Conservation (phyloP, 78 protist genomes). For the Dictyostelium purpureum region DNA sequence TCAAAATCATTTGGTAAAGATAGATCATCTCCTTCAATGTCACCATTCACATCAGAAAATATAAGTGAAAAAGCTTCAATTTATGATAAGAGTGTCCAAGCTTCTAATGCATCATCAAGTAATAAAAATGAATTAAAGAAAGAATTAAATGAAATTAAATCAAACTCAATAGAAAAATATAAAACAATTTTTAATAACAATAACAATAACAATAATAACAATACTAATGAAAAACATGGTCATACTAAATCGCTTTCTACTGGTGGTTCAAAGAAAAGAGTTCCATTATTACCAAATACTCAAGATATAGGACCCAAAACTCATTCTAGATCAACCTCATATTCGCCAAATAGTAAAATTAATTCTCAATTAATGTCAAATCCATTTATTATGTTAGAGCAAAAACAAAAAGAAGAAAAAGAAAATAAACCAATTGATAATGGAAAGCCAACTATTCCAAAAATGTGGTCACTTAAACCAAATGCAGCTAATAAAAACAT, state of each 20-base stretch:
- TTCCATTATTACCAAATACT: neutral
- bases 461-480: neutral
- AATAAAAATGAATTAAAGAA: neutral
- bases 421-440: neutral
- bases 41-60: neutral
- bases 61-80: conserved; percentile 6
- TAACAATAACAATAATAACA: neutral
- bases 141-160: neutral
- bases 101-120: neutral
- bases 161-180: neutral
- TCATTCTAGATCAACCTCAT: conserved; percentile 5
- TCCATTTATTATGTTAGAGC: neutral
- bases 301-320: neutral
- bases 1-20: neutral
- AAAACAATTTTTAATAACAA: neutral
- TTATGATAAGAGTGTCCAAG: neutral
- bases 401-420: neutral
- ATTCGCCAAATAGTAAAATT: neutral
- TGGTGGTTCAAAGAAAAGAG: neutral
- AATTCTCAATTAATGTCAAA: conserved; percentile 1
- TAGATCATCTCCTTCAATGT: neutral
- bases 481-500: neutral
- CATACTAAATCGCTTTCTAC: neutral
- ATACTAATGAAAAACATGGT: neutral
- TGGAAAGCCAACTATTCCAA: neutral